Evolutionary conservation across 2,329 filamentous ascomycete genomes (phyloP), one percentile per base, ranked within the genome.

Genomic region (Stenocarpella maydis): DNA sequence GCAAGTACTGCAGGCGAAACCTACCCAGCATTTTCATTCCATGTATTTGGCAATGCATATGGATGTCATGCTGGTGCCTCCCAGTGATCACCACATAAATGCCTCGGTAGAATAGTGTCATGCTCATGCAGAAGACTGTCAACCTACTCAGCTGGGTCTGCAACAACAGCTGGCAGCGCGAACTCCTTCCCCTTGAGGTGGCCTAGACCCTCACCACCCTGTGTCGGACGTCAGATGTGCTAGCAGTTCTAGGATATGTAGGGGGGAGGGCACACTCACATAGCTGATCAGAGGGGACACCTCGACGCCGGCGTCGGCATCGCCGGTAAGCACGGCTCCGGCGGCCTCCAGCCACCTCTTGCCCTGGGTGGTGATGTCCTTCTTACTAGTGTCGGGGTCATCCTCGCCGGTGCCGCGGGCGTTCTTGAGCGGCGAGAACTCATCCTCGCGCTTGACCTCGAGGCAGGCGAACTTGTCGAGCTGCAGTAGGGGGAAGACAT

Each of bases 361-460:
- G 53, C 96, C 96, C 82, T 98, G 96, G 54, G 86, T 84, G 90
- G 97, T 91, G 78, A 98, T 97, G 79, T 98, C 94, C 73, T 85
- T 86, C 82, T 91, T 93, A 86, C 94, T 97, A 63, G 96, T 99
- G 74, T 97, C 94, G 14, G 94, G 92, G 80, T 98, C 94, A 78
- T 99, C 96, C 82, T 97, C 92, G 39, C 93, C 93, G 49, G 93
- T 94, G 67, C 94, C 93, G 72, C 85, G 87, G 41, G 86, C 88
- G 78, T 99, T 99, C 90, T 99, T 99, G 74, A 99, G 85, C 5
- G 96, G 96, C 34, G 94, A 98, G 84, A 99, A 99, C 83, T 99
- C 96, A 75, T 99, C 96, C 84, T 98, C 95, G 71, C 96, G 93
- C 81, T 91, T 93, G 65, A 99, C 96, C 83, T 99, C 96, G 83